Evolutionary conservation across 768 basidiomycete genomes (phyloP).

Genomic region (Collybia mongolica): DNA sequence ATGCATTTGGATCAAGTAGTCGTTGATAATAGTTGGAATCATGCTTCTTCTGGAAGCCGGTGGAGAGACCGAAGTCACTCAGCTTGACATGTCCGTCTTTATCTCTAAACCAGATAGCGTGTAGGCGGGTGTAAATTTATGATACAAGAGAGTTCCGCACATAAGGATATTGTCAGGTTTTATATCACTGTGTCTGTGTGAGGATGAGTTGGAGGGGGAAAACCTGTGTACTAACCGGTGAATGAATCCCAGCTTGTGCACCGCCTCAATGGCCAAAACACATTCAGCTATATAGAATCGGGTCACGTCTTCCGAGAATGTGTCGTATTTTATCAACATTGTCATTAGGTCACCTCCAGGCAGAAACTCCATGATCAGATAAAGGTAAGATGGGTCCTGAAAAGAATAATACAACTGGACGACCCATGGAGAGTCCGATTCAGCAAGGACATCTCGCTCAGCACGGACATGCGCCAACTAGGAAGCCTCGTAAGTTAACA

Average conservation of each 20-base stretch:
- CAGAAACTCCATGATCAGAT: conserved; percentile 98
- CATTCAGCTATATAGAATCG: conserved; percentile 99
- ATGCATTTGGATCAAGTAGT: conserved; percentile 66
- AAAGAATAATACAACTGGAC: conserved; percentile 98
- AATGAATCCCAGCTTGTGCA: conserved; percentile 96
- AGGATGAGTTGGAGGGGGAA: neutral
- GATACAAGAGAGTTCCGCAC: conserved; percentile 18
- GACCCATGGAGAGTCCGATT: conserved; percentile 94
- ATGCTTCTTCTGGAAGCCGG: conserved; percentile 99
- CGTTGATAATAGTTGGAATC: conserved; percentile 95
- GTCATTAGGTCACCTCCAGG: conserved; percentile 99
- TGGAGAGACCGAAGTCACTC: conserved; percentile 97
- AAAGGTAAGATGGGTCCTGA: conserved; percentile 89
- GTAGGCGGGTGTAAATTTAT: conserved; percentile 31
- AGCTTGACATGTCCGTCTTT: conserved; percentile 97
- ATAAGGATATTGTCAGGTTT: conserved; percentile 93
- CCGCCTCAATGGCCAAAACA: conserved; percentile 95
- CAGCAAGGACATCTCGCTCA: conserved; percentile 94
- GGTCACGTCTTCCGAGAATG: conserved; percentile 96
- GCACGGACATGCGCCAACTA: conserved; percentile 98
- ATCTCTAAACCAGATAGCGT: conserved; percentile 45
- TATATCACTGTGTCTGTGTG: conserved; percentile 68
- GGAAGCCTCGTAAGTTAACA: neutral
- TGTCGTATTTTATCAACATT: conserved; percentile 99
- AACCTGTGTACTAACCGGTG: conserved; percentile 64